A percentile compares a stretch with the other conserved stretches of the same genome.
Conservation (phyloP, 2,329 filamentous ascomycete species). For the Arthrobotrys musiformis region DNA sequence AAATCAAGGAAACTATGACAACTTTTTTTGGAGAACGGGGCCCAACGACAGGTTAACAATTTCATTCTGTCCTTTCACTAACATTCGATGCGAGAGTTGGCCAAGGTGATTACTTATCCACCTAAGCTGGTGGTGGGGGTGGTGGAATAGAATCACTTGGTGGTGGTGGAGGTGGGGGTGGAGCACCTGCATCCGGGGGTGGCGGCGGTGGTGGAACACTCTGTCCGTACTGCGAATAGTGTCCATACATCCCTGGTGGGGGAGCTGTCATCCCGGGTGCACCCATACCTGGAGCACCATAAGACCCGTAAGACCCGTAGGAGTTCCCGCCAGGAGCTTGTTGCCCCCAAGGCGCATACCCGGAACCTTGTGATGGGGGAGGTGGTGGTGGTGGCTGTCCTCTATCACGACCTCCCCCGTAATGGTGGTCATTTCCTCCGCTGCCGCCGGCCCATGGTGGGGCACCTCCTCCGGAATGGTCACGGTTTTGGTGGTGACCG, state of each 20-base stretch:
- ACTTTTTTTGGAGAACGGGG: constrained; percentile 5
- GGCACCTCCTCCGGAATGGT: constrained; percentile 69
- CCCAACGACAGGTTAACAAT: constrained; percentile 1
- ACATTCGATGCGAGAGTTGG: neutral
- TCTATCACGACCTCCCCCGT: constrained; percentile 69
- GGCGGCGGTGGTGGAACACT: constrained; percentile 44
- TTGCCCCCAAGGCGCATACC: constrained; percentile 44
- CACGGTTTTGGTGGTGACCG: constrained; percentile 67
- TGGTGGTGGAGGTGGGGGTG: constrained; percentile 59
- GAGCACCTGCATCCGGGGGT: constrained; percentile 56
- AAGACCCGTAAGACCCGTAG: constrained; percentile 37
- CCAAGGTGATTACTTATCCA: too few relatives aligned
- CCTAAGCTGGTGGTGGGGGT: constrained; percentile 56
- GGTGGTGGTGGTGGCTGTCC: constrained; percentile 69
- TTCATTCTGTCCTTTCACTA: constrained; percentile 18
- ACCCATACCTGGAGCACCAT: constrained; percentile 53
- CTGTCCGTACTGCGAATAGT: constrained; percentile 39
- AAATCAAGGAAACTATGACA: neutral
- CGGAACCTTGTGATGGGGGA: constrained; percentile 61
- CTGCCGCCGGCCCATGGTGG: constrained; percentile 65
- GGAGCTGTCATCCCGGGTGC: constrained; percentile 49
- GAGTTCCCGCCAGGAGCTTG: constrained; percentile 39
- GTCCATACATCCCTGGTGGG: constrained; percentile 46
- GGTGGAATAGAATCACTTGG: constrained; percentile 56
- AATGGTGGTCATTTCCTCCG: constrained; percentile 68